Conservation (phyloP, 208 protist species). For the Angomonas desouzai region DNA sequence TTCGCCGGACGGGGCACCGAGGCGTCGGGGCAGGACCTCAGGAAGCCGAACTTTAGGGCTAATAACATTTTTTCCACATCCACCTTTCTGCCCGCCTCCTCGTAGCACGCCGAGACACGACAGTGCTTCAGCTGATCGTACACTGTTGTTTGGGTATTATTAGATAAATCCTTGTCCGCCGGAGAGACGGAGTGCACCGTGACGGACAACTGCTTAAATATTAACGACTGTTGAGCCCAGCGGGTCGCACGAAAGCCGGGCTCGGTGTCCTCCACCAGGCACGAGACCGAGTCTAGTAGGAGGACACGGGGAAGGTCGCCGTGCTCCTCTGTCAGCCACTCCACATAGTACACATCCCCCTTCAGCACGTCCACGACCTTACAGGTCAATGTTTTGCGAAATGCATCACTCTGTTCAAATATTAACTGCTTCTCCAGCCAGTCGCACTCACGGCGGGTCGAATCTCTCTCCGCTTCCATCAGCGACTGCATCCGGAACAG, state of each 20-base stretch:
- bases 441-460: not conserved
- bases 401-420: not conserved
- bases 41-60: slow-evolving; percentile 18
- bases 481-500: slow-evolving; percentile 22
- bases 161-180: slow-evolving; percentile 39
- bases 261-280: slow-evolving; percentile 23
- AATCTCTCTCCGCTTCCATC: slow-evolving; percentile 20
- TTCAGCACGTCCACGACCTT: slow-evolving; percentile 43
- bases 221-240: slow-evolving; percentile 41
- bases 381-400: slow-evolving; percentile 14
- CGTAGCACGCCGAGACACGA: not conserved
- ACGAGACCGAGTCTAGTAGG: slow-evolving; percentile 40
- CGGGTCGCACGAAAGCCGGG: slow-evolving; percentile 31
- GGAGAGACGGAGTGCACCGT: slow-evolving; percentile 41
- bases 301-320: slow-evolving; percentile 23
- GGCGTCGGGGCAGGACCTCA: slow-evolving; percentile 34
- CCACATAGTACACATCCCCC: slow-evolving; percentile 51
- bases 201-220: slow-evolving; percentile 33
- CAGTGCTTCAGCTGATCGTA: slow-evolving; percentile 30
- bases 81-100: not conserved
- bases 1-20: slow-evolving; percentile 29
- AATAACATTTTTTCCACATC: slow-evolving; percentile 34
- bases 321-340: slow-evolving; percentile 18
- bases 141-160: slow-evolving; percentile 41
- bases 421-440: not conserved